These are phyloP conservation scores for Magnolia changhungtana DNA, from an alignment of 164 flowering plant species.

Conservation along the genomic window DNA sequence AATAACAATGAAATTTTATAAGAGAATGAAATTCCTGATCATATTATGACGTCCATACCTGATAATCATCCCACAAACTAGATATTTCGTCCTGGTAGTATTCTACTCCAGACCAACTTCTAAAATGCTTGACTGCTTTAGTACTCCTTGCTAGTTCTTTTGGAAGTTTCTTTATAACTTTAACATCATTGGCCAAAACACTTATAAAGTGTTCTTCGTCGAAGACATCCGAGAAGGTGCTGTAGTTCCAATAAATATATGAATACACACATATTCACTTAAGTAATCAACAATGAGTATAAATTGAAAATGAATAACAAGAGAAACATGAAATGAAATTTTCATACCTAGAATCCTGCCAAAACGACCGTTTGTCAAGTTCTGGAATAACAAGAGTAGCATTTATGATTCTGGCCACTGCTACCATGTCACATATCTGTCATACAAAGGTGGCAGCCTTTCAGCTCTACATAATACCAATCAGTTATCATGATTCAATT, in stretches of 20 bases:
- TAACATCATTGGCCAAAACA: slow-evolving; percentile 67
- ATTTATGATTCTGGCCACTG: slow-evolving; percentile 89
- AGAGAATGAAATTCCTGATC: neutral
- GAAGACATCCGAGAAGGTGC: slow-evolving; percentile 93
- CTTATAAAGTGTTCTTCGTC: slow-evolving; percentile 79
- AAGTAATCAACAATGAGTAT: neutral
- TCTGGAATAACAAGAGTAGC: slow-evolving; percentile 97
- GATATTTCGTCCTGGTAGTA: slow-evolving; percentile 82
- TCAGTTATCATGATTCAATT: neutral
- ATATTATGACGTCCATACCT: slow-evolving; percentile 36
- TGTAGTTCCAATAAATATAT: slow-evolving; percentile 33
- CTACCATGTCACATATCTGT: slow-evolving; percentile 98
- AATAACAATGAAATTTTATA: no score
- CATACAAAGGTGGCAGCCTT: slow-evolving; percentile 12
- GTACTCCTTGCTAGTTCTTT: slow-evolving; percentile 52
- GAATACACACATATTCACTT: neutral
- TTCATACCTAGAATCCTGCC: slow-evolving; percentile 84
- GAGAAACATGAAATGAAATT: neutral
- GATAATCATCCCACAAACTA: slow-evolving; percentile 71
- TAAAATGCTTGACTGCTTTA: slow-evolving; percentile 72
- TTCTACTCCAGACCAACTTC: slow-evolving; percentile 88
- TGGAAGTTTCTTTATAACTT: slow-evolving; percentile 74
- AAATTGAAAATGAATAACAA: neutral
- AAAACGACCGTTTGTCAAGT: slow-evolving; percentile 87
- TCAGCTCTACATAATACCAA: neutral